Base-by-base conservation (phyloP, 805 yeast species). In the Torulaspora indica region DNA sequence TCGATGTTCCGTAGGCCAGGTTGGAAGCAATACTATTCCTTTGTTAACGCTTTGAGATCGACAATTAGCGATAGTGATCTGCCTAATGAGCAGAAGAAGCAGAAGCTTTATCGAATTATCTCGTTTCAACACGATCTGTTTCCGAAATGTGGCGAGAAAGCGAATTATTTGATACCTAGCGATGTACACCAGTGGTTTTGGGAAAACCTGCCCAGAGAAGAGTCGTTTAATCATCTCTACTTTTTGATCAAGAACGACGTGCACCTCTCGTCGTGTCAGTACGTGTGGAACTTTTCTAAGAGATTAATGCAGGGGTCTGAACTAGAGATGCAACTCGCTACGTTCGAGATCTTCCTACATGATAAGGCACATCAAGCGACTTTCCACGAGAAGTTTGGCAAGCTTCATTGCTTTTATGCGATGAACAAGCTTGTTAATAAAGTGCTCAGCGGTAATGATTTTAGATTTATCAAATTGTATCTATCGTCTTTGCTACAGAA, bases 171-270 rank as follows among this genome's bases (percentile, higher is more conserved):
- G 17, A 32, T 62, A 8, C 60, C 64, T 10, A 45, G 47, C 15
- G 35, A 31, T 1, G 45, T 61, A 5, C 66, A 63, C 39, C 31
- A 47, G 23, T 63, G 66, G 66, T 60, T 62, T 42, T 53, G 50
- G 46, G 38, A 48, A 2, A 47, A 54, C 29, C 9, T 58, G 13
- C 35, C 52, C 4, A 46, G 38, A 14, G 32, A 49, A 1, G 52
- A 53, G 39, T 44, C 48, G 2, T 56, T 53, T 30, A 42, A 48
- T 28, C 67, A 62, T 41, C 60, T 53, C 38, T 40, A 47, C 27
- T 57, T 53, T 28, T 43, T 63, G 14, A 54, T 64, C 8, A 48
- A 57, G 35, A 55, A 53, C 33, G 47, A 56, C 37, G 50, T 63
- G 5, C 33, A 32, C 15, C 47, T 61, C 8, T 50, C 57, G 5